Evolutionary conservation across 2,329 filamentous ascomycete species (phyloP).

Genomic region (Epichloe sylvatica): DNA sequence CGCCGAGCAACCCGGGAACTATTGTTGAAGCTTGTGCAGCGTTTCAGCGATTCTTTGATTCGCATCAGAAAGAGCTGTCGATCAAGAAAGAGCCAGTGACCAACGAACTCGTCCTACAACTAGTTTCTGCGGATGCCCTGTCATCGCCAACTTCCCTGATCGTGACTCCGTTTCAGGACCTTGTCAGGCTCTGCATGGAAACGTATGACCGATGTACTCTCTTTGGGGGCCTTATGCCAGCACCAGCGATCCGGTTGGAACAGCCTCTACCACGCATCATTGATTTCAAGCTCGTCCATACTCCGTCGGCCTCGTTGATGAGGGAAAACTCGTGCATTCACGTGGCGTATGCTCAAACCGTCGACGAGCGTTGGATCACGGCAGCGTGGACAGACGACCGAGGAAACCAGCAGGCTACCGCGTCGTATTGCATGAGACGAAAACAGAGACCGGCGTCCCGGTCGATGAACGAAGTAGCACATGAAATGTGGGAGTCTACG

Average conservation of each 20-base stretch:
- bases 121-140: conserved; percentile 56
- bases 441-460: conserved; percentile 38
- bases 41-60: conserved; percentile 58
- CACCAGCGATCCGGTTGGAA: conserved; percentile 61
- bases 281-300: conserved; percentile 57
- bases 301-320: conserved; percentile 57
- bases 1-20: conserved; percentile 45
- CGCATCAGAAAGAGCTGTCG: conserved; percentile 31
- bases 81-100: conserved; percentile 28
- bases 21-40: conserved; percentile 58
- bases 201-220: conserved; percentile 62
- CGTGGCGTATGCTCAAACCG: conserved; percentile 61
- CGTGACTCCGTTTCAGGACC: conserved; percentile 45
- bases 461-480: conserved; percentile 48
- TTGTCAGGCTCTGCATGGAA: conserved; percentile 53
- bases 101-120: conserved; percentile 63
- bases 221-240: conserved; percentile 42
- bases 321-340: conserved; percentile 72
- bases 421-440: conserved; percentile 57
- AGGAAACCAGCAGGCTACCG: conserved; percentile 57
- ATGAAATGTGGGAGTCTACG: conserved; percentile 68
- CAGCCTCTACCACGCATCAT: conserved; percentile 55
- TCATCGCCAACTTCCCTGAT: conserved; percentile 49
- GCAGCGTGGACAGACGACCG: conserved; percentile 70
- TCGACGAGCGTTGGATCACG: conserved; percentile 65